Evolutionary conservation across 1,139 yeast species (phyloP), one percentile per base, ranked within the genome.

Genomic region (Saccharomyces hybrid): DNA sequence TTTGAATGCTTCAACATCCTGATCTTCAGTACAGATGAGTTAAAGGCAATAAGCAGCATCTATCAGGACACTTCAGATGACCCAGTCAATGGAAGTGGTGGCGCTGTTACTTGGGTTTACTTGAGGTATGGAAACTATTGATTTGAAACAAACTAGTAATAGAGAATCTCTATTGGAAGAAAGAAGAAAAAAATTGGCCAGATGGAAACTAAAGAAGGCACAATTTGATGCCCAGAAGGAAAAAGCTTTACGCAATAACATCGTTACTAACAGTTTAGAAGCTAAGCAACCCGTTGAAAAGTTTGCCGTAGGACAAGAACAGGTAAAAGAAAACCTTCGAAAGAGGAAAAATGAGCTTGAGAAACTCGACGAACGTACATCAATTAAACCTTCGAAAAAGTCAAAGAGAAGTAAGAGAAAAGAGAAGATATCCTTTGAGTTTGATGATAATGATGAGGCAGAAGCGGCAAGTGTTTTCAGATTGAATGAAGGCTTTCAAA

Each of bases 321-420:
- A 70, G 58, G 58, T 75, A 4, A 75, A 72, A 41, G 76, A 73
- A 1, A 74, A 79, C 78, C 76, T 75, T 62, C 68, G 66, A 63
- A 76, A 73, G 61, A 77, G 74, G 59, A 54, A 65, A 67, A 62
- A 63, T 50, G 58, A 52, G 27, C 51, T 44, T 29, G 58, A 47
- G 48, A 48, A 31, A 28, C 14, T 9, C 13, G 32, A 49, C 28
- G 47, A 51, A 49, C 23, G 23, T 38, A 7, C 5, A 11, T 26
- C 48, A 48, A 5, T 19, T 8, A 27, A 5, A 7, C 48, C 8
- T 11, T 46, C 53, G 50, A 54, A 38, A 48, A 55, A 49, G 19
- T 38, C 42, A 13, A 49, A 50, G n/a, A 38, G 51, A 51, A 54
- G 44, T 29, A 51, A 54, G 50, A 50, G 44, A 3, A 54, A 48